Conservation (phyloP, 2,329 filamentous ascomycete genomes). For the Teratosphaeria pseudoeucalypti region DNA sequence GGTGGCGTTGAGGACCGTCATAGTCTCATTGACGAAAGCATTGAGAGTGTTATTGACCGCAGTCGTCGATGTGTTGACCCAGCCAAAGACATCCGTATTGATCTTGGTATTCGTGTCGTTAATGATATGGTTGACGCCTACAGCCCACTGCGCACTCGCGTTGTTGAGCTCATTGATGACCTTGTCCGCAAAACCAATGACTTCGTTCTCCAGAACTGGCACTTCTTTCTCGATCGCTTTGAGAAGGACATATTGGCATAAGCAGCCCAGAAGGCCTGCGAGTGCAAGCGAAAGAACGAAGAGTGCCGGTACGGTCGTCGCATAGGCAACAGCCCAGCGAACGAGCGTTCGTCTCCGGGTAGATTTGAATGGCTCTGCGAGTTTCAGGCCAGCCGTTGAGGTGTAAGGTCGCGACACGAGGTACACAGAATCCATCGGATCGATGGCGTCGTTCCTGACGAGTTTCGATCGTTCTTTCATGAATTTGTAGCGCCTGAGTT, state of each 20-base stretch:
- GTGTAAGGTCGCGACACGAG: slow-evolving; percentile 74
- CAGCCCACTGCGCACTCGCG: slow-evolving; percentile 66
- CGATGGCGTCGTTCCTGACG: slow-evolving; percentile 55
- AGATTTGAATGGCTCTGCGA: slow-evolving; percentile 55
- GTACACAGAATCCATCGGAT: slow-evolving; percentile 81
- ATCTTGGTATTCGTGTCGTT: slow-evolving; percentile 55
- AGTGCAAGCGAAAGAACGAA: slow-evolving; percentile 75
- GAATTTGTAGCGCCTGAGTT: slow-evolving; percentile 65
- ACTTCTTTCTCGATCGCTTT: slow-evolving; percentile 62
- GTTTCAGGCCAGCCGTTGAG: slow-evolving; percentile 58
- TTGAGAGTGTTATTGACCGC: slow-evolving; percentile 82
- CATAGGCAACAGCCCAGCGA: slow-evolving; percentile 78
- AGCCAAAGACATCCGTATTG: slow-evolving; percentile 75
- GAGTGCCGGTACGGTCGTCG: slow-evolving; percentile 74
- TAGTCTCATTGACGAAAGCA: slow-evolving; percentile 68
- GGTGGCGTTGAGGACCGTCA: slow-evolving; percentile 58
- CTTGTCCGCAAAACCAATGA: slow-evolving; percentile 68
- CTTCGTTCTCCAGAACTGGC: slow-evolving; percentile 61
- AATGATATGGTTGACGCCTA: slow-evolving; percentile 64
- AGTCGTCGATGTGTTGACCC: slow-evolving; percentile 72
- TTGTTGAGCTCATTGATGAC: slow-evolving; percentile 63
- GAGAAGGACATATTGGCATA: slow-evolving; percentile 75
- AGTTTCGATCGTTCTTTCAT: slow-evolving; percentile 61
- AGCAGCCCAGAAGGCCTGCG: slow-evolving; percentile 70
- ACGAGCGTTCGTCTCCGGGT: slow-evolving; percentile 58